Evolutionary conservation across 2,329 filamentous ascomycete genomes (phyloP).

Genomic region (Grosmannia penicillata): DNA sequence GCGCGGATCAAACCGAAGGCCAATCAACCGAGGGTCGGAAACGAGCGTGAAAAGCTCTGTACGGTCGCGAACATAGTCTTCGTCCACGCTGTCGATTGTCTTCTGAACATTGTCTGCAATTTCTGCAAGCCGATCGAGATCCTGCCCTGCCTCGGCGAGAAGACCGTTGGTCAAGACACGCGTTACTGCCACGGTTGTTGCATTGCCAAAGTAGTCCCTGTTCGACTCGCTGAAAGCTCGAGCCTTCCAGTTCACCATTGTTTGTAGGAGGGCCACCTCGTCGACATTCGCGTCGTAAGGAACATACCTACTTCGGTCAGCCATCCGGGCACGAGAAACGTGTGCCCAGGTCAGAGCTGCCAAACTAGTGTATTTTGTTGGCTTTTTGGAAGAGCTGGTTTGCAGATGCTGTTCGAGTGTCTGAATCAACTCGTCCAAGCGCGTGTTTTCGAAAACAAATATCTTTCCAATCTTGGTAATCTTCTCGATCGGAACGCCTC

Average conservation of each 20-base stretch:
- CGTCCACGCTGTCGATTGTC: slow-evolving; percentile 22
- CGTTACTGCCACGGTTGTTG: slow-evolving; percentile 23
- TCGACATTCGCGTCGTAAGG: neutral
- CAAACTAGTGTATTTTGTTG: slow-evolving; percentile 23
- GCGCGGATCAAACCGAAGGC: slow-evolving; percentile 25
- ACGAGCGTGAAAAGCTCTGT: slow-evolving; percentile 21
- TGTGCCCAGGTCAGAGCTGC: slow-evolving; percentile 26
- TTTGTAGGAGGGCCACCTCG: slow-evolving; percentile 17
- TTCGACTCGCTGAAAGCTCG: slow-evolving; percentile 18
- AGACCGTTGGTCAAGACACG: slow-evolving; percentile 13
- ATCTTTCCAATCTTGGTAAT: slow-evolving; percentile 25
- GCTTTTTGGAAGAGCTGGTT: neutral
- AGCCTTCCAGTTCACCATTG: slow-evolving; percentile 26
- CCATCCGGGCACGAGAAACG: slow-evolving; percentile 19
- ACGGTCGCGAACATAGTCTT: slow-evolving; percentile 23
- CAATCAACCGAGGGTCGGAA: slow-evolving; percentile 24
- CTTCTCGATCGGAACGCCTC: slow-evolving; percentile 14
- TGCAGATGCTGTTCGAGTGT: neutral
- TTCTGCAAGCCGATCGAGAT: slow-evolving; percentile 25
- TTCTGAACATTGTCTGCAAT: slow-evolving; percentile 17
- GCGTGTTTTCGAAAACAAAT: slow-evolving; percentile 22
- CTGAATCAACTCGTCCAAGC: slow-evolving; percentile 16
- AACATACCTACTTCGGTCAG: slow-evolving; percentile 4
- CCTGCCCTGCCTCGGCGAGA: slow-evolving; percentile 9
- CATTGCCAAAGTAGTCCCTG: slow-evolving; percentile 25